These are phyloP conservation scores for Sporothrix pallida DNA, from an alignment of 2,329 filamentous ascomycete genomes.

Conservation along the genomic window DNA sequence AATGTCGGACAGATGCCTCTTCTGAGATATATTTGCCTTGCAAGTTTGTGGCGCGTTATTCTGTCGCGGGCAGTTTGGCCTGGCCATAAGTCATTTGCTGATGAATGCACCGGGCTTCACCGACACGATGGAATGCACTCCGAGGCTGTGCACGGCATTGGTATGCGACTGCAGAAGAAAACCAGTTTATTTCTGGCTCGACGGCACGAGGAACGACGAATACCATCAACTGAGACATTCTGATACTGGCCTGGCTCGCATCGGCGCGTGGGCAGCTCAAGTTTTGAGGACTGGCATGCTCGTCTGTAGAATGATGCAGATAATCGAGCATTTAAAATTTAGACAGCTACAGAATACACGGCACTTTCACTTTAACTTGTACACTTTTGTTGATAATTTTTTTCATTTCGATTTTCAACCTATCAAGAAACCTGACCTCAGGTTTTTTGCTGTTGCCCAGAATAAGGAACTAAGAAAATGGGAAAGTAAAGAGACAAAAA, in stretches of 20 bases:
- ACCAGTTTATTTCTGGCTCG: not conserved
- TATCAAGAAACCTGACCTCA: conserved; percentile 34
- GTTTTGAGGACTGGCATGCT: not conserved
- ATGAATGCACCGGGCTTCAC: too few species aligned
- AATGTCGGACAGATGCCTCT: too few species aligned
- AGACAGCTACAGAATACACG: not conserved
- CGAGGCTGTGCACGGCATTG: too few species aligned
- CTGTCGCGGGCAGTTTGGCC: too few species aligned
- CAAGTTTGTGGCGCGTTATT: too few species aligned
- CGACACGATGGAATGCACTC: not conserved
- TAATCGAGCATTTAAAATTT: not conserved
- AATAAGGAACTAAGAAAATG: too few species aligned
- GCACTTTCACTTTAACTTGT: too few species aligned
- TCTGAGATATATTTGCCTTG: too few species aligned
- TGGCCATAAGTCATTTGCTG: too few species aligned
- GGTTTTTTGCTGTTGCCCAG: not conserved
- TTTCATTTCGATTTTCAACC: conserved; percentile 31
- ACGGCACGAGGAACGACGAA: not conserved
- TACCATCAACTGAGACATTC: not conserved
- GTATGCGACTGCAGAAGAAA: not conserved
- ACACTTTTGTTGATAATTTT: not conserved
- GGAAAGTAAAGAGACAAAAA: too few species aligned
- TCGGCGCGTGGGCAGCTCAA: not conserved
- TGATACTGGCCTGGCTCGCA: not conserved
- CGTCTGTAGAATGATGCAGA: not conserved